Percentiles rank a stretch among this genome's conserved stretches.
phyloP scores from a whole-genome alignment of 192 early-diverging fungal genomes.

The Coemansia sp. region DNA sequence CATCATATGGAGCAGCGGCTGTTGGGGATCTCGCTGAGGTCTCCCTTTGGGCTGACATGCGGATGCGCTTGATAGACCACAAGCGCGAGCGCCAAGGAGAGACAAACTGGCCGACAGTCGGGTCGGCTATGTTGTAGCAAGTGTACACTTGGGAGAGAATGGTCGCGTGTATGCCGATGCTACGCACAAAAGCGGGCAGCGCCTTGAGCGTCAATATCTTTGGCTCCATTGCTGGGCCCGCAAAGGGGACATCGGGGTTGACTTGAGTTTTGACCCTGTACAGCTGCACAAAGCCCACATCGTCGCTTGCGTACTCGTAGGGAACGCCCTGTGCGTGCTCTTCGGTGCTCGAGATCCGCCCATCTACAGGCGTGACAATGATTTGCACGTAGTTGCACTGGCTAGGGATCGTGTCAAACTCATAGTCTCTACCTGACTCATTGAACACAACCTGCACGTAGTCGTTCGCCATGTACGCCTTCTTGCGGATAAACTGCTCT shows the following conservation, averaged over 20 bases:
- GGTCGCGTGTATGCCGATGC: constrained; percentile 83
- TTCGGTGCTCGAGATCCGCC: constrained; percentile 59
- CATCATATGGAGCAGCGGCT: neutral
- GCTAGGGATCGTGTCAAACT: constrained; percentile 85
- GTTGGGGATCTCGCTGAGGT: neutral
- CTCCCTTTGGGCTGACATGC: constrained; percentile 22
- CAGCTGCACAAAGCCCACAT: constrained; percentile 23
- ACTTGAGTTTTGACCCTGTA: constrained; percentile 68
- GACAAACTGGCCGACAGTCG: constrained; percentile 64
- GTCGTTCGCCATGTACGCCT: constrained; percentile 97
- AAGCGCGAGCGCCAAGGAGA: constrained; percentile 89
- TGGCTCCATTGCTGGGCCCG: constrained; percentile 73
- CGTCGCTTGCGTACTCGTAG: constrained; percentile 5
- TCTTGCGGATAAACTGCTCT: constrained; percentile 86
- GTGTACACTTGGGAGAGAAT: constrained; percentile 86
- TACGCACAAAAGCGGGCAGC: constrained; percentile 78
- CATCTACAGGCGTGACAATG: constrained; percentile 83
- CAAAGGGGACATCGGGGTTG: constrained; percentile 76
- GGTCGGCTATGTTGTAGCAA: constrained; percentile 60
- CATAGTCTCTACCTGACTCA: constrained; percentile 78
- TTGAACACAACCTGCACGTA: constrained; percentile 94
- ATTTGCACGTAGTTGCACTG: constrained; percentile 98
- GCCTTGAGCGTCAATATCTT: constrained; percentile 79
- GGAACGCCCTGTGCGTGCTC: constrained; percentile 48
- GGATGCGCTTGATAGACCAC: constrained; percentile 83